Conservation (phyloP, 2,329 filamentous ascomycete species). For the Ophiobolus disseminans region DNA sequence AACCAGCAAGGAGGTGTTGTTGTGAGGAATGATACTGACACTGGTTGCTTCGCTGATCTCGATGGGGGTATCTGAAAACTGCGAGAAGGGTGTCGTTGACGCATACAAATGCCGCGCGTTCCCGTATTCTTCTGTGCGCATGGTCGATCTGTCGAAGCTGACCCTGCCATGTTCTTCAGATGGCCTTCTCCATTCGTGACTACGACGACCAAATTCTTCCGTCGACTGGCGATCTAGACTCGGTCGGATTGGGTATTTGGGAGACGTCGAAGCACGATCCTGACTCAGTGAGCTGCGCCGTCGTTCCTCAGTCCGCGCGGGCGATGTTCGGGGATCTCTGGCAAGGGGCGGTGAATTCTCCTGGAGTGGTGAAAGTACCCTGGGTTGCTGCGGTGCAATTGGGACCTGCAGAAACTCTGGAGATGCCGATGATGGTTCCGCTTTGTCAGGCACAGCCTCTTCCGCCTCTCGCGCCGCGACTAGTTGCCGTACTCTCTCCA, state of each 20-base stretch:
- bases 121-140: conserved; percentile 49
- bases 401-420: conserved; percentile 12
- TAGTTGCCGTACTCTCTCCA: conserved; percentile 34
- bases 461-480: conserved; percentile 29
- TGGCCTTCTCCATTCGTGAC: conserved; percentile 41
- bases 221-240: conserved; percentile 35
- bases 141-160: conserved; percentile 47
- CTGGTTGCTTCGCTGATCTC: conserved; percentile 69
- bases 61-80: conserved; percentile 58
- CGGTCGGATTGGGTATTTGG: conserved; percentile 28
- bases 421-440: conserved; percentile 17
- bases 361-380: conserved; percentile 17
- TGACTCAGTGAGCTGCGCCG: conserved; percentile 37
- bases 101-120: conserved; percentile 56
- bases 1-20: conserved; percentile 69
- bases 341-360: conserved; percentile 28
- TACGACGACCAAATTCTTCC: conserved; percentile 40
- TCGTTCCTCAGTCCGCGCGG: conserved; percentile 38
- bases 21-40: conserved; percentile 67
- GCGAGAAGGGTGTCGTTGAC: conserved; percentile 58
- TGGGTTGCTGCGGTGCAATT: neutral
- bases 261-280: conserved; percentile 38
- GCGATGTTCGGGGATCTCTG: conserved; percentile 33
- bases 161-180: conserved; percentile 44
- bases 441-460: conserved; percentile 8